Conservation (phyloP, 192 early-diverging fungal genomes). For the Entomortierella lignicola region DNA sequence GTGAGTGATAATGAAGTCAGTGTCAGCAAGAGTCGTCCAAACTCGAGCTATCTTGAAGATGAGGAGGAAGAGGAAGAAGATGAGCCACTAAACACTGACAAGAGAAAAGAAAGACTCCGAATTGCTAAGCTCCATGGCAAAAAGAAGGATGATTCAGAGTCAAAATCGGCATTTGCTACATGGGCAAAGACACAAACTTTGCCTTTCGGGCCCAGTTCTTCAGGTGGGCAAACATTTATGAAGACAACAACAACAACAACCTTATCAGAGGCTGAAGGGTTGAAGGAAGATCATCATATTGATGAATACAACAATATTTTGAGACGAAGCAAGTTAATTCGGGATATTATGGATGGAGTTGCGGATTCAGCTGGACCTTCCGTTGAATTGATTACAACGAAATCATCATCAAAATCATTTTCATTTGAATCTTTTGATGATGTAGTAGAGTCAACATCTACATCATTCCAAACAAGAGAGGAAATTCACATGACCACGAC, state of each 20-base stretch:
- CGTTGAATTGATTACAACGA: not conserved
- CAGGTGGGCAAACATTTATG: not conserved
- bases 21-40: not conserved
- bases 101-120: constrained; percentile 17
- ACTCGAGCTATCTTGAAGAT: not conserved
- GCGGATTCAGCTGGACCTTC: not conserved
- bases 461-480: not conserved
- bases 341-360: constrained; percentile 37
- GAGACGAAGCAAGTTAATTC: constrained; percentile 32
- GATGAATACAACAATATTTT: constrained; percentile 38
- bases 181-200: constrained; percentile 16
- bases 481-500: too few relatives aligned
- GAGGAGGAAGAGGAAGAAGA: constrained; percentile 27
- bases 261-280: not conserved
- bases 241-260: not conserved
- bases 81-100: constrained; percentile 30
- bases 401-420: not conserved
- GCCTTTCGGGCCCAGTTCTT: constrained; percentile 7
- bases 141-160: not conserved
- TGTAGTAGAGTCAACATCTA: constrained; percentile 10
- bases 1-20: not conserved
- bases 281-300: not conserved
- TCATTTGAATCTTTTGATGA: not conserved
- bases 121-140: not conserved
- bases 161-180: not conserved